Base-by-base conservation (phyloP, 768 basidiomycete genomes). In the Lyophyllum shimeji region DNA sequence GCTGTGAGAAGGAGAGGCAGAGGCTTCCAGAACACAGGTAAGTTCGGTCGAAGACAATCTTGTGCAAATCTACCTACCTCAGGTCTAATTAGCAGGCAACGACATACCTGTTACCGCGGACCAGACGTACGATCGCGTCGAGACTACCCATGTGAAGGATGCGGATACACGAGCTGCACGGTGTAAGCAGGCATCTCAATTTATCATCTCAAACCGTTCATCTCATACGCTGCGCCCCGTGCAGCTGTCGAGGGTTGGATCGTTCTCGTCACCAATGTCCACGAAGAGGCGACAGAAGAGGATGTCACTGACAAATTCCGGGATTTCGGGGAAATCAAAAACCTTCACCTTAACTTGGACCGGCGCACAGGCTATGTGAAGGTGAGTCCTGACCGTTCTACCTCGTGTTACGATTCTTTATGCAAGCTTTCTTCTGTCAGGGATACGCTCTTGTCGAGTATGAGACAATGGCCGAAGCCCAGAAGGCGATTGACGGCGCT, bases 161-260 rank as follows among this genome's bases (percentile, higher is more conserved):
- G 71, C 79, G 3, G 92, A 92, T 67, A 90, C 87, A 20, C 82
- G 87, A 59, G 93, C 93, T 18, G 90, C 93, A 31, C 85, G 93
- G 61, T 95, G 93, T 93, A 68, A 63, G 92, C 29, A 29, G 29
- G 81, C 20, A 29, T 50, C 47, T 12, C 44, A 58, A 34, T 33
- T 37, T 17, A 29, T 50, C 37, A 33, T 39, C 45, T 25, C 50
- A 56, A 57, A 47, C 48, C 23, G 29, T 47, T 37, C 31, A 45
- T 24, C 42, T 52, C 39, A 27, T 12, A 52, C 54, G 18, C 61
- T 61, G 25, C 57, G 53, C 57, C 47, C 46, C 49, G 23, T 23
- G 34, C 68, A 99, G 96, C 96, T 50, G 94, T 99, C 11, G 96
- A 99, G 71, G 96, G 96, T 46, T 99, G 96, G 95, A 98, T 99